A percentile compares a stretch with the other conserved stretches of the same genome.
These are phyloP conservation scores for Dimargaris cristalligena DNA, from an alignment of 192 early-diverging fungal species.

Conservation along the genomic window DNA sequence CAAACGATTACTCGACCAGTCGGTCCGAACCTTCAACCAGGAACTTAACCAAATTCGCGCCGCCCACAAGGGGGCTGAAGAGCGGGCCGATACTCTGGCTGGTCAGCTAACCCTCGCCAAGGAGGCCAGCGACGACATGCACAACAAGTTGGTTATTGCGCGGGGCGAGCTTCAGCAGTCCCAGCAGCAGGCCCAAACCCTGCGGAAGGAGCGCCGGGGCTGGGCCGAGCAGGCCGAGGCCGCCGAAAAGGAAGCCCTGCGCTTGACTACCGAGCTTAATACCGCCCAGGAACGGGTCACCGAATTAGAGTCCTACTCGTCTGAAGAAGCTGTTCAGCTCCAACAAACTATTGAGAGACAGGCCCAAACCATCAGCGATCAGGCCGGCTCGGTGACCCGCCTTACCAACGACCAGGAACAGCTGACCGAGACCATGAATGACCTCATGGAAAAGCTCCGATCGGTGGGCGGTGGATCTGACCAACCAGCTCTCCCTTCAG, in stretches of 20 bases:
- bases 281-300: too few relatives aligned
- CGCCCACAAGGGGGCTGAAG: neutral
- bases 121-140: neutral
- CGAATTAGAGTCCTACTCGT: too few relatives aligned
- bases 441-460: neutral
- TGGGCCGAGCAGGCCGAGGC: neutral
- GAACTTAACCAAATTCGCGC: neutral
- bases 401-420: neutral
- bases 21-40: slow-evolving; percentile 2
- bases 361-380: neutral
- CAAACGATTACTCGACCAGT: slow-evolving; percentile 7
- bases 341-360: too few relatives aligned
- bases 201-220: neutral
- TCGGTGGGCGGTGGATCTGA: too few relatives aligned
- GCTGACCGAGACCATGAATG: slow-evolving; percentile 6
- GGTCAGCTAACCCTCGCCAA: slow-evolving; percentile 1
- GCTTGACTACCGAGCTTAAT: neutral
- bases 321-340: too few relatives aligned
- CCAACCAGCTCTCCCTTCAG: too few relatives aligned
- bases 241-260: neutral
- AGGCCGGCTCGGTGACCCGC: neutral
- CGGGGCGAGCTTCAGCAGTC: slow-evolving; percentile 7
- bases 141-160: neutral
- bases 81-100: slow-evolving; percentile 11
- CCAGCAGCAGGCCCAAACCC: slow-evolving; percentile 11